Evolutionary conservation across 306 rosid species (phyloP), one percentile per base, ranked within the genome.

Genomic region (Inga laurina): DNA sequence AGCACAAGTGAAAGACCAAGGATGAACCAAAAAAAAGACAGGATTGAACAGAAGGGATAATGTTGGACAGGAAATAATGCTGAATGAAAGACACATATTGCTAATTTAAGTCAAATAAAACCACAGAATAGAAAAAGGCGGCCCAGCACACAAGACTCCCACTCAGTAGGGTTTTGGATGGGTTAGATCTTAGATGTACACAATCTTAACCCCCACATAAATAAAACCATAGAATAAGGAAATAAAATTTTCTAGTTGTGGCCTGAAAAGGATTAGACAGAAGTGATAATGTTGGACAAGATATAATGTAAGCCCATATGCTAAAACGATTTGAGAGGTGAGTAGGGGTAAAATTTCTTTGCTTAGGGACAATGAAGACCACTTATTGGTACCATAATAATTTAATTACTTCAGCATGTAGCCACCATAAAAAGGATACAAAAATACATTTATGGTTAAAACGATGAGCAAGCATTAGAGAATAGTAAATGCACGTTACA

Each of bases 1-100:
- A 66, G 44, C 69, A 44, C n/a, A n/a, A 35, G 74, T 48, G 79
- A 62, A 73, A 62, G 35, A 72, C 41, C 79, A 75, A 54, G 45
- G 72, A 76, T 59, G 43, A 18, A 18, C 6, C 7, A 32, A 43
- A 81, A 64, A 6, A 39, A 6, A 1, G 43, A 39, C 43, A 37
- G 49, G 37, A 74, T 52, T n/a, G 54, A 39, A 74, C 27, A 81
- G 35, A 74, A 35, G 30, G 74, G 79, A 8, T 9, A 66, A 19
- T 19, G 18, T 76, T 30, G 45, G 72, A 72, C 61, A 22, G 10
- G 43, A 78, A 62, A 72, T 21, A 48, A 61, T 48, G 56, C 45
- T 2, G 22, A 14, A 34, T 32, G 10, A 65, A 66, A 16, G 13
- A 45, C 76, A 19, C 62, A 64, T 10, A 59, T 18, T 41, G 44